A percentile compares a stretch with the other conserved stretches of the same genome.
These are phyloP conservation scores for Kodamaea restingae DNA, from an alignment of 805 yeast genomes.

Conservation along the genomic window DNA sequence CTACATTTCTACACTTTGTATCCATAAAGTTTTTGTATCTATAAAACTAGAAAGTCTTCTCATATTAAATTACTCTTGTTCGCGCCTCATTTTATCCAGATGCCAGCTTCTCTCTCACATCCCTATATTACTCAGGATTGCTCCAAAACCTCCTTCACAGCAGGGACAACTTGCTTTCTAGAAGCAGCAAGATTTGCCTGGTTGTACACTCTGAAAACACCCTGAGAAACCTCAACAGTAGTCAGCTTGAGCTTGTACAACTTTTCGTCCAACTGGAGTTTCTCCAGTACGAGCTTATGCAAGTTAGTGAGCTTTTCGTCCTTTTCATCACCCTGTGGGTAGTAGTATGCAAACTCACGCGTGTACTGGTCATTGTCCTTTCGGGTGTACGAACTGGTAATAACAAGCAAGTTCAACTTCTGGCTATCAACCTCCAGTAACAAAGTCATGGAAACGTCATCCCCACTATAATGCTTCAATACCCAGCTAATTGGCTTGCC, in stretches of 20 bases:
- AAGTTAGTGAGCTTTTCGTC: conserved; percentile 17
- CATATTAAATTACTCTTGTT: no score
- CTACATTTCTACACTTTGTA: no score
- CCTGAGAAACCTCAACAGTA: conserved; percentile 11
- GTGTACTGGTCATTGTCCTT: conserved; percentile 29
- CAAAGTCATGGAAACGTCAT: conserved; percentile 23
- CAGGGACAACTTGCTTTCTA: conserved; percentile 85
- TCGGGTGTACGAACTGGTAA: conserved; percentile 39
- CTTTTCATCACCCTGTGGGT: conserved; percentile 10
- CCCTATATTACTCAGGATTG: conserved; percentile 1
- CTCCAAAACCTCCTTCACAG: conserved; percentile 32
- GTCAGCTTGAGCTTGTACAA: conserved; percentile 20
- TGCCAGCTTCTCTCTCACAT: no score
- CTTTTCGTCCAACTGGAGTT: conserved; percentile 23
- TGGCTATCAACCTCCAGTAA: conserved; percentile 13
- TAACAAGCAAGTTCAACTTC: conserved; percentile 25
- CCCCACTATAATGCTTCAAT: conserved; percentile 14
- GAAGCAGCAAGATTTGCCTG: conserved; percentile 56
- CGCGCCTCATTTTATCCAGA: no score
- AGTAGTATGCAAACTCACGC: conserved; percentile 32
- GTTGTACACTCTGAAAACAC: conserved; percentile 35
- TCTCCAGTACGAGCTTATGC: conserved; percentile 16
- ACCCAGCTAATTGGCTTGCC: conserved; percentile 63
- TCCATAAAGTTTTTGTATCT: no score
- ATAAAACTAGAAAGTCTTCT: no score